Conservation (phyloP, 768 basidiomycete genomes). For the Cystofilobasidium macerans region DNA sequence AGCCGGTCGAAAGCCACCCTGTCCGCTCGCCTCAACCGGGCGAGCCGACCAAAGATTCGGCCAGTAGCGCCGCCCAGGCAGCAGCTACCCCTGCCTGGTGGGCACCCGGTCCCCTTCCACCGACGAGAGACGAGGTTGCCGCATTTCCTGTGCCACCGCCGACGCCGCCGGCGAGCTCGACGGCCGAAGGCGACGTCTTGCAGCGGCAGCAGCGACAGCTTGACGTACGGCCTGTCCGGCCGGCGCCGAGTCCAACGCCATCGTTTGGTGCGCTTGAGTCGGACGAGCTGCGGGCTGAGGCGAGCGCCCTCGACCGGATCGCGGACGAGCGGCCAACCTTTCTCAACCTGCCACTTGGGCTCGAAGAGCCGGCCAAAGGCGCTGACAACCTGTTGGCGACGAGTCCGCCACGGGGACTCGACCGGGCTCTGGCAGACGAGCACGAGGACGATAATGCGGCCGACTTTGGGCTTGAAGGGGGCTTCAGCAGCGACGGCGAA, state of each 20-base stretch:
- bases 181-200: no score
- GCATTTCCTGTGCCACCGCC: no score
- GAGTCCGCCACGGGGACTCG: not conserved
- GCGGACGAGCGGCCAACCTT: not conserved
- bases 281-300: not conserved
- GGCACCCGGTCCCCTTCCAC: not conserved
- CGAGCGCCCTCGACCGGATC: not conserved
- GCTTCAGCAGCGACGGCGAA: no score
- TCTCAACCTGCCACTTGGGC: not conserved
- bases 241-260: not conserved
- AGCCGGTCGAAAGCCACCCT: not conserved
- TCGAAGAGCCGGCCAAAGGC: not conserved
- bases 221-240: no score
- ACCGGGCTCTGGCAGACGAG: not conserved
- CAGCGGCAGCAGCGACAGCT: no score
- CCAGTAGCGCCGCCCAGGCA: not conserved
- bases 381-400: not conserved
- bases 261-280: not conserved
- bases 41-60: not conserved
- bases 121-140: no score
- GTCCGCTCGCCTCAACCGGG: not conserved
- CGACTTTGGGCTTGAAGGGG: no score
- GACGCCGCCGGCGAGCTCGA: no score
- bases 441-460: not conserved
- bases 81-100: not conserved